Evolutionary conservation across 176 grass and related monocot genomes (phyloP).

Genomic region (Chloris gayana): DNA sequence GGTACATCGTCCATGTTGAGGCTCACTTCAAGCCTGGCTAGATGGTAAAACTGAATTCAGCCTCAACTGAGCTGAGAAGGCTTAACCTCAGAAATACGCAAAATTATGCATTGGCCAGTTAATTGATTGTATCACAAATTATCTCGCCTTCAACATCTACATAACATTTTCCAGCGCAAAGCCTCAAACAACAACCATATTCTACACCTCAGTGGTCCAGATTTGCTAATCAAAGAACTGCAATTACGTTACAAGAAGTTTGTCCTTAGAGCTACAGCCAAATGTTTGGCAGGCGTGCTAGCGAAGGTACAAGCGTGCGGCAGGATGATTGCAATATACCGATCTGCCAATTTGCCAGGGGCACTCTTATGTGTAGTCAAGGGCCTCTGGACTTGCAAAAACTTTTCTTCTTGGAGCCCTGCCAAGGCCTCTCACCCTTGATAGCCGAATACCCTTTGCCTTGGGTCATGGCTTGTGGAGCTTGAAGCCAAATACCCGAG

Average conservation of each 20-base stretch:
- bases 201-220: constrained; percentile 1
- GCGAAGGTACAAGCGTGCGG: constrained; percentile 6
- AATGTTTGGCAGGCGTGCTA: constrained; percentile 24
- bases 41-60: constrained; percentile 79
- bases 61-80: constrained; percentile 83
- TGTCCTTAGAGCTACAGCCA: constrained; percentile 43
- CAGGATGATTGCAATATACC: not conserved
- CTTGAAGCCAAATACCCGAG: constrained; percentile 71
- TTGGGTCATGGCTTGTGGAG: constrained; percentile 55
- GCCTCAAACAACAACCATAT: constrained; percentile 1
- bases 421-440: constrained; percentile 37
- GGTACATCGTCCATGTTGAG: too few species aligned
- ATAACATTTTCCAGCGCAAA: not conserved
- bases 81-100: constrained; percentile 87
- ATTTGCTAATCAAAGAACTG: constrained; percentile 39
- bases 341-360: not conserved
- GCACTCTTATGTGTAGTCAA: constrained; percentile 3
- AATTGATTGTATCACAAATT: constrained; percentile 34
- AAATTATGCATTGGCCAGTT: constrained; percentile 74
- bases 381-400: constrained; percentile 25
- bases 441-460: constrained; percentile 36
- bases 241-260: constrained; percentile 43
- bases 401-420: not conserved
- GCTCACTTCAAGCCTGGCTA: not conserved
- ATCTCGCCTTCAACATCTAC: constrained; percentile 41